Base-by-base conservation (phyloP, 441 rosid genomes). In the Capsella rubella region DNA sequence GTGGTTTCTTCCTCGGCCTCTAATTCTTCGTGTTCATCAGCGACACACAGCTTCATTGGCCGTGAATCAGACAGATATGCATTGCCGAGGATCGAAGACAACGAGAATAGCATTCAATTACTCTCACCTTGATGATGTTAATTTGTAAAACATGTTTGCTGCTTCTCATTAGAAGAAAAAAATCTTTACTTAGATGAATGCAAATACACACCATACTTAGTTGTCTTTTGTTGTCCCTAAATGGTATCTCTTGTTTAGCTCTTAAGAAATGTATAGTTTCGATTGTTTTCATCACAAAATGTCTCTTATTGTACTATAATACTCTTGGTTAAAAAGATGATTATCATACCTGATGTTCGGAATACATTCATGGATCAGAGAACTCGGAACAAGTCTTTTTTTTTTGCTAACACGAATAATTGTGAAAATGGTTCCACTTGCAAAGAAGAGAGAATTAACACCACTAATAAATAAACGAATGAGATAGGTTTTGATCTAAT, bases 1-100 rank as follows among this genome's bases (percentile, higher is more conserved):
- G 35, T 72, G 50, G 8, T 74, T 6, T 50, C 77, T 52, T 74
- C 85, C 25, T 67, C 90, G 7, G 18, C 85, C 9, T 78, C 85
- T 14, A 43, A 82, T 66, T 78, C 88, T 75, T 78, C 77, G 0
- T 67, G 67, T 50, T 77, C 77, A 7, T 77, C 80, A 59, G 57
- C 73, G 4, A 52, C 72, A 32, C 72, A 64, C 6, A 70, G 76
- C 80, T 64, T 76, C 21, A 1, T 52, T 28, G 76, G 64, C 25
- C 72, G 72, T 64, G 76, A 64, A 0, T 77, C 73, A 7, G 77
- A 71, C 15, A 71, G 67, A 52, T 66, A 0, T 29, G 51, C 46
- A 4, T 60, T 77, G 14, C 73, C 73, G 11, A 77, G 51, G 77
- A 77, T 77, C 9, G 18, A 58, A 59, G 73, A 77, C 21, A 67